Percentiles rank a stretch among this genome's conserved stretches.
Conservation (phyloP, 495 filamentous ascomycete species). For the Cryomyces minteri region DNA sequence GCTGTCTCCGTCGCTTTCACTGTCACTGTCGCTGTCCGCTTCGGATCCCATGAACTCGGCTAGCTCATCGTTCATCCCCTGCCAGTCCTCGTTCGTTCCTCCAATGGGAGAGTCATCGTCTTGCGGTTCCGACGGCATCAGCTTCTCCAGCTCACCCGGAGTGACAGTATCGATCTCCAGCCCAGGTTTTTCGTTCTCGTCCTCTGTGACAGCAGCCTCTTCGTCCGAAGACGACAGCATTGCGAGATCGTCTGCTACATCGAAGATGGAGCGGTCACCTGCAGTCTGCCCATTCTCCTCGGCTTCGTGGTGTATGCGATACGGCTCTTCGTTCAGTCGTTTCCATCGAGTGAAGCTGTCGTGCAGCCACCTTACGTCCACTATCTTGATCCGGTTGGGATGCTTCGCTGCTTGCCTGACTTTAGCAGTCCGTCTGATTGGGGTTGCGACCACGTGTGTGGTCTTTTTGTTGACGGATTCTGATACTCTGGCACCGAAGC, state of each 20-base stretch:
- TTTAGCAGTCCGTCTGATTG: slow-evolving; percentile 67
- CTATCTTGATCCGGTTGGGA: slow-evolving; percentile 60
- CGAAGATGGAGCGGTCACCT: not conserved
- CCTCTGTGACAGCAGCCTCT: slow-evolving; percentile 11
- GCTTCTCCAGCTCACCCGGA: slow-evolving; percentile 1
- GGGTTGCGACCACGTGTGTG: slow-evolving; percentile 52
- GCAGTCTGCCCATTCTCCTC: not conserved
- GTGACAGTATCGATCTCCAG: slow-evolving; percentile 1
- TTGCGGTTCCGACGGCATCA: slow-evolving; percentile 1
- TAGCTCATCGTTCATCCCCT: slow-evolving; percentile 49
- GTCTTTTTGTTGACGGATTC: slow-evolving; percentile 41
- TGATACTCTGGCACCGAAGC: slow-evolving; percentile 62
- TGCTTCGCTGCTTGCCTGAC: slow-evolving; percentile 54
- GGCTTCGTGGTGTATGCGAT: slow-evolving; percentile 29
- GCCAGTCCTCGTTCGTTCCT: slow-evolving; percentile 38
- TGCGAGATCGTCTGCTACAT: slow-evolving; percentile 7
- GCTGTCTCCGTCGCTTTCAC: slow-evolving; percentile 13
- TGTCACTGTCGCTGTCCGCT: slow-evolving; percentile 25
- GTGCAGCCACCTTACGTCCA: slow-evolving; percentile 74
- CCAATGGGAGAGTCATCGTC: slow-evolving; percentile 20
- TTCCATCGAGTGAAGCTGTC: slow-evolving; percentile 67
- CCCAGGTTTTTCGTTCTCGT: slow-evolving; percentile 6
- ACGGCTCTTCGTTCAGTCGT: slow-evolving; percentile 53
- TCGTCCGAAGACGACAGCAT: slow-evolving; percentile 10
- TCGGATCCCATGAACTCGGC: slow-evolving; percentile 57